phyloP scores from a whole-genome alignment of 805 yeast species.

The Sugiyamaella americana region DNA sequence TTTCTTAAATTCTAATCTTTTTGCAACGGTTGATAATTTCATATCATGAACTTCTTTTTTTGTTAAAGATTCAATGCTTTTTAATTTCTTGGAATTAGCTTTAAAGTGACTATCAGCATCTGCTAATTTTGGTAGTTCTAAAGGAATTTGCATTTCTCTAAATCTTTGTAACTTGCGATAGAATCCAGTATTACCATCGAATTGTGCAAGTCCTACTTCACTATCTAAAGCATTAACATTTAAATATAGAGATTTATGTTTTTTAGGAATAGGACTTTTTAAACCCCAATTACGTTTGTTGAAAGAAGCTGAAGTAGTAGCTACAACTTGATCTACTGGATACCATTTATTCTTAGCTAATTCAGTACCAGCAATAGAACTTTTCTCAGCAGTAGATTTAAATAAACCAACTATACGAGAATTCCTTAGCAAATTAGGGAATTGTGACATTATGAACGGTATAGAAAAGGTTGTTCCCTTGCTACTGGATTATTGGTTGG shows the following conservation, averaged over 20 bases:
- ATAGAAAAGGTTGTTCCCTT: too few species aligned
- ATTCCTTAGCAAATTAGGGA: slow-evolving; percentile 7
- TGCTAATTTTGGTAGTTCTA: slow-evolving; percentile 13
- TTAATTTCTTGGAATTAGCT: slow-evolving; percentile 6
- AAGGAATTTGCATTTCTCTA: slow-evolving; percentile 27
- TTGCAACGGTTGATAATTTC: slow-evolving; percentile 13
- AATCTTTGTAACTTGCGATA: slow-evolving; percentile 26
- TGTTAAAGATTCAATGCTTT: slow-evolving; percentile 7
- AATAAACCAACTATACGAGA: slow-evolving; percentile 11
- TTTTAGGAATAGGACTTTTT: slow-evolving; percentile 26
- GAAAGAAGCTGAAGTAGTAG: slow-evolving; percentile 30
- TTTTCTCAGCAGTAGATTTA: slow-evolving; percentile 1
- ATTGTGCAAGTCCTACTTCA: slow-evolving; percentile 26
- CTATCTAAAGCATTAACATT: slow-evolving; percentile 26
- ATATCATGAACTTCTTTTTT: slow-evolving; percentile 19
- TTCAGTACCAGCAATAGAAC: slow-evolving; percentile 3
- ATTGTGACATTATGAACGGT: slow-evolving; percentile 6
- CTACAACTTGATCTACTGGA: slow-evolving; percentile 29
- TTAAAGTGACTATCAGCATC: slow-evolving; percentile 7
- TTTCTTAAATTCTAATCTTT: slow-evolving; percentile 13
- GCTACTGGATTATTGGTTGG: too few species aligned
- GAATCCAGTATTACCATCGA: slow-evolving; percentile 24
- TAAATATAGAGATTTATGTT: slow-evolving; percentile 24
- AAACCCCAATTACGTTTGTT: slow-evolving; percentile 35
- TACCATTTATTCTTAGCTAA: slow-evolving; percentile 6